A percentile compares a stretch with the other conserved stretches of the same genome.
phyloP scores from a whole-genome alignment of 345 rosid species.

The Euclidium syriacum region DNA sequence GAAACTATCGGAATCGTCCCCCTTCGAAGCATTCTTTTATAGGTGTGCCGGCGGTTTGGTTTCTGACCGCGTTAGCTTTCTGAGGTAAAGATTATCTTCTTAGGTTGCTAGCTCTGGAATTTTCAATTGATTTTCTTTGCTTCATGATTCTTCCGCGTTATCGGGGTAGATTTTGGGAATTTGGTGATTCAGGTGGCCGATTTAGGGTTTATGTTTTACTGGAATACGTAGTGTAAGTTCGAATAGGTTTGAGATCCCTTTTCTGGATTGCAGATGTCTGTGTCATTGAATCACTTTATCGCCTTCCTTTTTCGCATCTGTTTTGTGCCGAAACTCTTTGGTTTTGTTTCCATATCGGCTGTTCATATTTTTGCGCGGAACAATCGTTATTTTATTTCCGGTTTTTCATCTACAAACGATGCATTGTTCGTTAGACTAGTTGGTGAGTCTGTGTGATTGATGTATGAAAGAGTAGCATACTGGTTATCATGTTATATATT shows the following conservation, averaged over 20 bases:
- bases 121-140: neutral
- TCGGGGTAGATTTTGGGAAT: conserved; percentile 3
- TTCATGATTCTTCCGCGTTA: neutral
- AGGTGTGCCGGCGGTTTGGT: conserved; percentile 16
- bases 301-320: neutral
- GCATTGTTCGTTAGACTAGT: neutral
- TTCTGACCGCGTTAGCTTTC: conserved; percentile 15
- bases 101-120: neutral
- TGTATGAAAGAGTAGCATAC: neutral
- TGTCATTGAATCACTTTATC: neutral
- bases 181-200: conserved; percentile 16
- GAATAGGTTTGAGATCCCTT: neutral
- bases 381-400: neutral
- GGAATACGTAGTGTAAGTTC: neutral
- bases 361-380: neutral
- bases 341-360: neutral
- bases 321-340: conserved; percentile 1
- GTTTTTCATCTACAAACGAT: neutral
- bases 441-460: conserved; percentile 10
- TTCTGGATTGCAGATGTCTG: neutral
- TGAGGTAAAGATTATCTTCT: conserved; percentile 15
- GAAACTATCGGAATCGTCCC: conserved; percentile 7
- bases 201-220: conserved; percentile 29
- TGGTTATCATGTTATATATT: neutral
- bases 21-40: conserved; percentile 15